phyloP scores from a whole-genome alignment of 2,329 filamentous ascomycete genomes.

The Coniosporium tulheliwenetii region DNA sequence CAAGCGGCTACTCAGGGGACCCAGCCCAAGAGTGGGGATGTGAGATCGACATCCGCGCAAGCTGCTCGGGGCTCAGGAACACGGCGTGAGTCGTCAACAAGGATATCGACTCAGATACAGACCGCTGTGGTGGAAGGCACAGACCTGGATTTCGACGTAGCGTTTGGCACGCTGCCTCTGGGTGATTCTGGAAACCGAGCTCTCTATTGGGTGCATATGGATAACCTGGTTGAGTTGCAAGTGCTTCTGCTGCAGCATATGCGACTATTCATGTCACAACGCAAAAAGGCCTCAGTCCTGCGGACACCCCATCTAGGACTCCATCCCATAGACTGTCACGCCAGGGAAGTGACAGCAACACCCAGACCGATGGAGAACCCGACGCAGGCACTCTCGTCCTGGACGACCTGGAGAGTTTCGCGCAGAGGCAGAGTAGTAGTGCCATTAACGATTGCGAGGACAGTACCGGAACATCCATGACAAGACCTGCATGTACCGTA shows the following conservation, averaged over 20 bases:
- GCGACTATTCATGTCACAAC: constrained; percentile 18
- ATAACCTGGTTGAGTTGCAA: constrained; percentile 38
- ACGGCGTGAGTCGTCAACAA: constrained; percentile 3
- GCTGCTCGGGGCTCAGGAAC: neutral
- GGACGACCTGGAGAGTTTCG: constrained; percentile 31
- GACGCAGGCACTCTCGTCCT: constrained; percentile 24
- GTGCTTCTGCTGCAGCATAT: constrained; percentile 34
- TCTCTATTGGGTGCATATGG: constrained; percentile 37
- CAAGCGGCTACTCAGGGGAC: constrained; percentile 12
- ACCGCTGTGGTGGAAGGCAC: constrained; percentile 21
- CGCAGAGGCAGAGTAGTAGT: constrained; percentile 26
- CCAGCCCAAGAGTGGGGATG: constrained; percentile 5
- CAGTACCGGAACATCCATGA: constrained; percentile 12
- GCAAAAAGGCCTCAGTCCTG: constrained; percentile 5
- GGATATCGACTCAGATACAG: constrained; percentile 19
- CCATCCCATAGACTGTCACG: neutral
- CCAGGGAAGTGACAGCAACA: constrained; percentile 1
- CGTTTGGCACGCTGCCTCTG: constrained; percentile 30
- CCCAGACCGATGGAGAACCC: constrained; percentile 17
- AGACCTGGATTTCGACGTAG: constrained; percentile 33
- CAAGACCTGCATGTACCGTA: constrained; percentile 16
- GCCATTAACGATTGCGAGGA: constrained; percentile 26
- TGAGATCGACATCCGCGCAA: constrained; percentile 4
- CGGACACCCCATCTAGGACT: constrained; percentile 4
- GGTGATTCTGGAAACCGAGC: constrained; percentile 29